Evolutionary conservation across 768 basidiomycete genomes (phyloP), one percentile per base, ranked within the genome.

Genomic region (Tephrocybe sp.): DNA sequence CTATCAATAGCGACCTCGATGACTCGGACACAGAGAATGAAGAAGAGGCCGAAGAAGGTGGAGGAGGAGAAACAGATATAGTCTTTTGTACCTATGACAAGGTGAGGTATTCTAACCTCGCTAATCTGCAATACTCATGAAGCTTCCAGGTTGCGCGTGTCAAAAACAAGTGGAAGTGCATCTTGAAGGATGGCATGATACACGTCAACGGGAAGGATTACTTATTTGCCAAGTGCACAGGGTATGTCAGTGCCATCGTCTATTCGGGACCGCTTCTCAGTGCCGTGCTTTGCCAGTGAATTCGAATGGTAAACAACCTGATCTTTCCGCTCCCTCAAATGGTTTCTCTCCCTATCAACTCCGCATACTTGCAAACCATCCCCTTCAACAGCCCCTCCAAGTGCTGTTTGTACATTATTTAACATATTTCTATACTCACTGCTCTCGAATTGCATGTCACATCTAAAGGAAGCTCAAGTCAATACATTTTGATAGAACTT

Each of bases 151-250:
- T 98, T 30, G 93, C 95, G 38, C 81, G 97, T n/a, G 96, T 98
- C 21, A 99, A 98, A 74, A 98, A 97, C 74, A 99, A 98, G 74
- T 99, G 97, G 97, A 99, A 98, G 76, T 95, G 94, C 54, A 85
- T 92, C 20, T 79, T 99, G 45, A 97, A 97, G 71, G 97, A 98
- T 58, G 97, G 97, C 3, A 93, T 98, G 86, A 90, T 98, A 56
- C 91, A 93, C 60, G 83, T 97, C 59, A 97, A 97, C 58, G 96
- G 96, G 25, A 93, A 90, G 62, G 97, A 99, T 63, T 99, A 98
- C 72, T 80, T 99, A 14, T 99, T 99, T 65, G 83, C 90, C 47
- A 96, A 97, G 69, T 98, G 96, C 71, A 93, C 85, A 5, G 96
- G 96, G 96, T 98, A 64, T 65, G 85, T 71, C 23, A 11, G 4